These are phyloP conservation scores for Vitis hybrid DNA, from an alignment of 177 flowering plant species.

Conservation along the genomic window DNA sequence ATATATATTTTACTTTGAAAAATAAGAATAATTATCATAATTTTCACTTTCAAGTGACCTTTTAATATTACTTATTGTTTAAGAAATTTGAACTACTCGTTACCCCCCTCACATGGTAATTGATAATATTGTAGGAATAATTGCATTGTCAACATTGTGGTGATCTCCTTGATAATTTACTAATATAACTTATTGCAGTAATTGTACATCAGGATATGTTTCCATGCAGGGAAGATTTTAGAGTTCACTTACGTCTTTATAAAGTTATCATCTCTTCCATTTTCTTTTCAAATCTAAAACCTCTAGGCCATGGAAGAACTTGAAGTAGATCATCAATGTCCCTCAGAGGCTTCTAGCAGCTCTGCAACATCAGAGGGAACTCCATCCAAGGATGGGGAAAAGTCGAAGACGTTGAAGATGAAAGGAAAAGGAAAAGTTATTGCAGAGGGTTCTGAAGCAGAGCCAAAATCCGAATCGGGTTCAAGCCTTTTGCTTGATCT, in stretches of 20 bases:
- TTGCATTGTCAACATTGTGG: too few relatives aligned
- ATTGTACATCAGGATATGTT: background rate
- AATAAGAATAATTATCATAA: too few relatives aligned
- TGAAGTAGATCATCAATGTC: constrained; percentile 6
- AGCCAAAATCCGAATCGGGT: background rate
- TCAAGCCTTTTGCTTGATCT: constrained; percentile 17
- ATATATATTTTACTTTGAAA: too few relatives aligned
- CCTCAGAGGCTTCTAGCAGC: constrained; percentile 19
- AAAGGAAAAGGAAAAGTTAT: constrained; percentile 14
- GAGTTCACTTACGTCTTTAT: constrained; percentile 15
- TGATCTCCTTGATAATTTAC: too few relatives aligned
- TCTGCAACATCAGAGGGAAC: constrained; percentile 7
- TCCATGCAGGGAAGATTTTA: constrained; percentile 6
- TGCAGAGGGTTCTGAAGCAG: too few relatives aligned
- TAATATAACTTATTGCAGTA: background rate
- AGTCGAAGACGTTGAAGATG: background rate
- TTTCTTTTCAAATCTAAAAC: background rate
- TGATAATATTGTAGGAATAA: too few relatives aligned
- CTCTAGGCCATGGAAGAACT: constrained; percentile 6
- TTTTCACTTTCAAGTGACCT: too few relatives aligned
- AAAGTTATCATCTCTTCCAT: background rate
- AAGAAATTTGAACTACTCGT: too few relatives aligned
- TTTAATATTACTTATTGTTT: too few relatives aligned
- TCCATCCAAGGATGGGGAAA: background rate
- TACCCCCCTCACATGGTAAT: too few relatives aligned